Evolutionary conservation across 2,329 filamentous ascomycete species (phyloP).

Genomic region (Coleophoma crateriformis): DNA sequence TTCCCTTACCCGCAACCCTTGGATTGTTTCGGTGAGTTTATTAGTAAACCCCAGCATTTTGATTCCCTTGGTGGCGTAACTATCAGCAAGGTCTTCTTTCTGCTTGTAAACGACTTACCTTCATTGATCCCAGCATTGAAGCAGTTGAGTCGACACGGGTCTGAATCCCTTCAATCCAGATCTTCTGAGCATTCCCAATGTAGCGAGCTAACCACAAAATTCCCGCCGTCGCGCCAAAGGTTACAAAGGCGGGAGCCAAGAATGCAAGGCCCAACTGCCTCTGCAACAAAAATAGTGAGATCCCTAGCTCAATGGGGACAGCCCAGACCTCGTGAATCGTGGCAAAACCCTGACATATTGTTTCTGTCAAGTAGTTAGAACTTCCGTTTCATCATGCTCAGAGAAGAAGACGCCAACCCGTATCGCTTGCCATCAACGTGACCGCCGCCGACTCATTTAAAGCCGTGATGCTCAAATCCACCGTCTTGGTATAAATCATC

Average conservation of each 20-base stretch:
- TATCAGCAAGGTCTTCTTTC: too few relatives aligned
- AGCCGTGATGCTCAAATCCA: constrained; percentile 18
- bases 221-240: constrained; percentile 20
- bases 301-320: constrained; percentile 19
- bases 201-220: constrained; percentile 14
- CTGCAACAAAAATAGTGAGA: constrained; percentile 23
- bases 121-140: constrained; percentile 24
- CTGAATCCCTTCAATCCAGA: constrained; percentile 25
- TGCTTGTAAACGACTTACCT: constrained; percentile 7
- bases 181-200: constrained; percentile 21
- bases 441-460: constrained; percentile 20
- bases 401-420: constrained; percentile 6
- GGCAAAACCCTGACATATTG: constrained; percentile 23
- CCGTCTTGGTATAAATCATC: constrained; percentile 22
- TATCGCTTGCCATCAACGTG: constrained; percentile 26
- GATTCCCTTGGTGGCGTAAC: constrained; percentile 10
- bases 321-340: constrained; percentile 25
- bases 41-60: constrained; percentile 30
- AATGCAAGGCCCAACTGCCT: constrained; percentile 22
- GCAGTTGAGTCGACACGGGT: constrained; percentile 23
- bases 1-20: constrained; percentile 30
- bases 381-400: background rate
- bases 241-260: constrained; percentile 13
- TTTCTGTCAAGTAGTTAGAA: constrained; percentile 4
- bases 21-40: constrained; percentile 26